A percentile compares a stretch with the other conserved stretches of the same genome.
Conservation (phyloP, 1,139 yeast species). For the Suhomyces coccinellae region DNA sequence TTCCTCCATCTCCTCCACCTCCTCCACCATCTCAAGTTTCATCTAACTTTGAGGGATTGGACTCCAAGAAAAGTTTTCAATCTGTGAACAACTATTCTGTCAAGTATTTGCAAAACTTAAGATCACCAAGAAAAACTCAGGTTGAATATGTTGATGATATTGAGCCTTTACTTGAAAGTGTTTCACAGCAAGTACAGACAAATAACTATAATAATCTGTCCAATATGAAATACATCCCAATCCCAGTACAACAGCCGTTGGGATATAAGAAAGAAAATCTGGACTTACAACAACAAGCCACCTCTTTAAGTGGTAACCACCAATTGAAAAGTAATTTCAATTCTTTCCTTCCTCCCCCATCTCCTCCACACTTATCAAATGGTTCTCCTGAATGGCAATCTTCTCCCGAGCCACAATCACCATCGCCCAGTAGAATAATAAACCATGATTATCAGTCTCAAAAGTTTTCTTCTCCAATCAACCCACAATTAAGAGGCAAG, state of each 20-base stretch:
- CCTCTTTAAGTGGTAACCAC: conserved; percentile 7
- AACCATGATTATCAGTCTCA: conserved; percentile 10
- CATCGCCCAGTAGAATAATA: conserved; percentile 23
- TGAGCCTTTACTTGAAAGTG: conserved; percentile 34
- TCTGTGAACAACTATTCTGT: conserved; percentile 40
- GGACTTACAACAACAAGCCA: conserved; percentile 5
- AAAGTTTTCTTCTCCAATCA: conserved; percentile 31
- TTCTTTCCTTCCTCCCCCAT: conserved; percentile 42
- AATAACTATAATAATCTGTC: conserved; percentile 7
- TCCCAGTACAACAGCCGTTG: conserved; percentile 43
- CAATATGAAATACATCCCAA: conserved; percentile 37
- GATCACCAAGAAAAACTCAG: conserved; percentile 15
- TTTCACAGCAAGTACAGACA: conserved; percentile 1
- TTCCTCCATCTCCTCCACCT: conserved; percentile 46
- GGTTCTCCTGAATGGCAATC: conserved; percentile 42
- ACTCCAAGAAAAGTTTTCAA: conserved; percentile 13
- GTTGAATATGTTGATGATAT: conserved; percentile 43
- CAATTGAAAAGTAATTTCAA: conserved; percentile 19
- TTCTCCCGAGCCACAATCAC: conserved; percentile 46
- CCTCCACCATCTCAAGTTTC: conserved; percentile 22
- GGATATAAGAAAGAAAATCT: conserved; percentile 14
- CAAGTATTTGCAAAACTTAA: conserved; percentile 44
- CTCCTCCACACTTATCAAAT: conserved; percentile 42
- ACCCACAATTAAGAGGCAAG: conserved; percentile 22
- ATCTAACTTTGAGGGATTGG: background rate